phyloP scores from a whole-genome alignment of 2,329 filamentous ascomycete genomes.

The Alternaria angustiovoidea region DNA sequence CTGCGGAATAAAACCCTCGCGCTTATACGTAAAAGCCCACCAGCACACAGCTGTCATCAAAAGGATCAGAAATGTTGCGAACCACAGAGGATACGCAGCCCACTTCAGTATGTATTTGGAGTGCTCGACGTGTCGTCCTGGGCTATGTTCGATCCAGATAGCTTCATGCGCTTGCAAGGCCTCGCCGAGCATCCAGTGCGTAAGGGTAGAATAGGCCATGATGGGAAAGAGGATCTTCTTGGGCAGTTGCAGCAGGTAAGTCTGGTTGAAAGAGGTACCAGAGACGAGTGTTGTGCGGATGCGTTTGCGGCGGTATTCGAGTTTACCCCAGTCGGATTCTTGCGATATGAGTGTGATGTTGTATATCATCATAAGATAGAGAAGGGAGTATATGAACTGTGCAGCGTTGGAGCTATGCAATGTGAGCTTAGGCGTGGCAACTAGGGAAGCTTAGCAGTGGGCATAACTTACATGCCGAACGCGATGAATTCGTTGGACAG shows the following conservation, averaged over 20 bases:
- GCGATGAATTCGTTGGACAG: neutral
- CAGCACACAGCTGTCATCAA: neutral
- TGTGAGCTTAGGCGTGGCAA: neutral
- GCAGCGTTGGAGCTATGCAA: neutral
- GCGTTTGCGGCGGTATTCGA: neutral
- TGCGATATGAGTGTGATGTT: neutral
- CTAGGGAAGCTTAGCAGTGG: neutral
- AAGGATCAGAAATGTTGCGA: neutral
- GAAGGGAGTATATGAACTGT: neutral
- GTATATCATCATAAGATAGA: neutral
- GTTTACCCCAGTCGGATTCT: neutral
- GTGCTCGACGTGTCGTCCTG: neutral
- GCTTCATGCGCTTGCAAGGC: neutral
- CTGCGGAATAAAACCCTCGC: neutral
- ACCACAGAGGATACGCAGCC: neutral
- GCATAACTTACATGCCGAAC: neutral
- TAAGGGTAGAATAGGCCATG: neutral
- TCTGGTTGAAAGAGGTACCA: neutral
- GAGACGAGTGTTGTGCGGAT: neutral
- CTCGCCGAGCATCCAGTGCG: neutral
- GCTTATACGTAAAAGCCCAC: neutral
- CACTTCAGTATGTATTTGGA: neutral
- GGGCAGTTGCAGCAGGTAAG: neutral
- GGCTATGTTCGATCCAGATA: neutral
- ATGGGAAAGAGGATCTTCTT: neutral